These are phyloP conservation scores for Ustilago curta DNA, from an alignment of 1,284 basidiomycete species.

Conservation along the genomic window DNA sequence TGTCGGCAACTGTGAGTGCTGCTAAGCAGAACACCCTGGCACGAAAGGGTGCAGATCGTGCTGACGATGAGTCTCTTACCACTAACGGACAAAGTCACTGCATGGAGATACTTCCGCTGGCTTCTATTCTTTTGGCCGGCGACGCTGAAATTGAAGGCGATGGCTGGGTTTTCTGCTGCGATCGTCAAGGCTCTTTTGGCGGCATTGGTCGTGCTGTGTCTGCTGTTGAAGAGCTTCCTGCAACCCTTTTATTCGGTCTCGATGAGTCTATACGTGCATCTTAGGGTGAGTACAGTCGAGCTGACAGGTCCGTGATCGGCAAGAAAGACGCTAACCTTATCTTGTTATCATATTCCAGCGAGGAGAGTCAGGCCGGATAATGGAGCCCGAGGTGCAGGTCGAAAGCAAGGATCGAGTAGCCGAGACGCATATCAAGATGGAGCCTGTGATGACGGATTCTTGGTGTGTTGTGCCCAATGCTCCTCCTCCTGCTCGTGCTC, in stretches of 20 bases:
- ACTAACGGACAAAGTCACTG: not conserved
- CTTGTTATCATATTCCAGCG: not conserved
- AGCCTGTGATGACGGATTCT: slow-evolving; percentile 1
- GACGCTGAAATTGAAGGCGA: slow-evolving; percentile 10
- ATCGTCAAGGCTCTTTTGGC: slow-evolving; percentile 12
- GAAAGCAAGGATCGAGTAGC: not conserved
- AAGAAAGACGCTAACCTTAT: not conserved
- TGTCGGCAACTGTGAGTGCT: slow-evolving; percentile 9
- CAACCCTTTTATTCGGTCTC: slow-evolving; percentile 1
- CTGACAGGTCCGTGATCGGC: not conserved
- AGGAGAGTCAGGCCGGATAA: not conserved
- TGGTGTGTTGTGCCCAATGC: slow-evolving; percentile 2
- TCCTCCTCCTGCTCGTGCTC: not conserved
- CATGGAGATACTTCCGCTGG: slow-evolving; percentile 18
- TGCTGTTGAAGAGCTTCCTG: slow-evolving; percentile 8
- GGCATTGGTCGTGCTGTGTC: slow-evolving; percentile 1
- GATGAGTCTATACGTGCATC: not conserved
- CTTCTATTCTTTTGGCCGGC: slow-evolving; percentile 12
- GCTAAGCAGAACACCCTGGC: not conserved
- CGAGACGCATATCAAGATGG: not conserved
- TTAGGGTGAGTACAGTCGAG: not conserved
- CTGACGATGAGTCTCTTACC: not conserved
- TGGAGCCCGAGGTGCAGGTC: not conserved
- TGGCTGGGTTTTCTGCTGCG: not conserved
- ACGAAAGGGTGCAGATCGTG: not conserved